Percentiles rank a stretch among this genome's conserved stretches.
Conservation (phyloP, 2,329 filamentous ascomycete genomes). For the Metarhizium humberi region DNA sequence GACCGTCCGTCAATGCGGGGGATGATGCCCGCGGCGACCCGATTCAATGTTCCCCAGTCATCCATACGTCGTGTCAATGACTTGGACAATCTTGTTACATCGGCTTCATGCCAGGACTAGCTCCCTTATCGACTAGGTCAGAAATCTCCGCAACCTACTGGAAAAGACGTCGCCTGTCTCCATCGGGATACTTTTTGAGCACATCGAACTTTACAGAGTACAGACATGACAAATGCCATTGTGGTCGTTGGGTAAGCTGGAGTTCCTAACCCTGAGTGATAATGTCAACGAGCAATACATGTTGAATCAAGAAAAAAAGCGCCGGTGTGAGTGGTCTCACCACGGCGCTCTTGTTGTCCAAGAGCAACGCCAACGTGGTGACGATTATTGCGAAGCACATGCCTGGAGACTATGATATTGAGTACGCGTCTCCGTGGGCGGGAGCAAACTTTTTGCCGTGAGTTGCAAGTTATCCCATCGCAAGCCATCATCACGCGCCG, state of each 20-base stretch:
- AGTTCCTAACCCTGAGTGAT: background rate
- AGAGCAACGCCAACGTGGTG: conserved; percentile 36
- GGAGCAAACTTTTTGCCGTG: conserved; percentile 73
- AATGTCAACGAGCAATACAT: background rate
- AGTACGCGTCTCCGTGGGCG: conserved; percentile 86
- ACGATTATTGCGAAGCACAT: conserved; percentile 80
- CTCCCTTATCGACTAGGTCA: no score
- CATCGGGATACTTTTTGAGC: background rate
- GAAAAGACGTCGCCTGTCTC: background rate
- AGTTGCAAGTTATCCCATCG: conserved; percentile 19
- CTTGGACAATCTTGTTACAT: background rate
- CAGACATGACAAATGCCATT: conserved; percentile 20
- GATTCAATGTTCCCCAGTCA: background rate
- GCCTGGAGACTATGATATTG: conserved; percentile 85
- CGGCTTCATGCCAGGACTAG: background rate
- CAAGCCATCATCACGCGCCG: no score
- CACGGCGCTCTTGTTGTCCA: conserved; percentile 38
- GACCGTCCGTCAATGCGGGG: background rate
- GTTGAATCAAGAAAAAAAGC: conserved; percentile 13
- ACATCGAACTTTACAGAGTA: background rate
- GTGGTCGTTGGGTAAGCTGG: conserved; percentile 25
- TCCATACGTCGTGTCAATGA: background rate
- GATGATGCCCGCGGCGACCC: background rate
- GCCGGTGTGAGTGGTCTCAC: conserved; percentile 45
- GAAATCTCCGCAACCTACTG: background rate